These are phyloP conservation scores for Suillus variegatus DNA, from an alignment of 768 basidiomycete species.

Conservation along the genomic window DNA sequence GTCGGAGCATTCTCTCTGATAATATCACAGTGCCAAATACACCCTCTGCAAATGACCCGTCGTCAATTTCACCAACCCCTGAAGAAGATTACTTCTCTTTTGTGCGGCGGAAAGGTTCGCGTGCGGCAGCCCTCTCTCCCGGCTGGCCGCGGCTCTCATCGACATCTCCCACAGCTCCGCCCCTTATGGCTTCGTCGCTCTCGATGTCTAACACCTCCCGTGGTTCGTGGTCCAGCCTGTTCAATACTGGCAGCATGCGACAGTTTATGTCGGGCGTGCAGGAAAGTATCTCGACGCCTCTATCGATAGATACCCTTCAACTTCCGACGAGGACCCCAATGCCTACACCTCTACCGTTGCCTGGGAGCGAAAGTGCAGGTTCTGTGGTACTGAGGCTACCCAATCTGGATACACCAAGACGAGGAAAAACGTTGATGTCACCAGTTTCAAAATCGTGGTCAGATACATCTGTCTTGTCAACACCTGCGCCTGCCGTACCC, in stretches of 20 bases:
- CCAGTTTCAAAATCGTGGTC: constrained; percentile 57
- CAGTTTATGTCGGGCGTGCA: constrained; percentile 68
- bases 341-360: constrained; percentile 27
- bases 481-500: constrained; percentile 33
- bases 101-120: constrained; percentile 37
- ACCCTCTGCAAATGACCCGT: constrained; percentile 20
- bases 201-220: constrained; percentile 64
- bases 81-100: constrained; percentile 63
- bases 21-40: constrained; percentile 11
- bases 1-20: not conserved
- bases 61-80: constrained; percentile 23
- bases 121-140: constrained; percentile 45
- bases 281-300: constrained; percentile 46
- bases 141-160: constrained; percentile 52
- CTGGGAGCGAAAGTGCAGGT: constrained; percentile 18
- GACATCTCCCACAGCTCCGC: constrained; percentile 42
- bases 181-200: constrained; percentile 39
- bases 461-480: constrained; percentile 42
- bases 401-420: constrained; percentile 30
- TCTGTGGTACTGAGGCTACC: constrained; percentile 18
- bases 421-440: constrained; percentile 27
- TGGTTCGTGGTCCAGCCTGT: constrained; percentile 81
- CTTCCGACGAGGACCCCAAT: constrained; percentile 10
- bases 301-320: constrained; percentile 23
- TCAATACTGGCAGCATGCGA: constrained; percentile 64